phyloP scores from a whole-genome alignment of 73 alveolate species.

The Paramecium primaurelia region DNA sequence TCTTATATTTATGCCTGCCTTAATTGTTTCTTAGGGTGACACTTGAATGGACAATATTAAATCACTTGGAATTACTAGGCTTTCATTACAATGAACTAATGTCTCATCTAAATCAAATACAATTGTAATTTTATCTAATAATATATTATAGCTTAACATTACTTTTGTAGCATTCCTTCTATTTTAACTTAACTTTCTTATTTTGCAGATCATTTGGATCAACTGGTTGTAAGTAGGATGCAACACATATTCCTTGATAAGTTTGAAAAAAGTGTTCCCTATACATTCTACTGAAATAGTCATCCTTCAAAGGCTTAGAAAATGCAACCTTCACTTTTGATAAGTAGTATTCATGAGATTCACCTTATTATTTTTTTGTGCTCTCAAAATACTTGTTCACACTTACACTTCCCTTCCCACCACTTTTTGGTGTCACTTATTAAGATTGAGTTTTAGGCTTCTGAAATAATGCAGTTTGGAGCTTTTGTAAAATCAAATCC shows the following conservation, averaged over 20 bases:
- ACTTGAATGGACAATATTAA: background rate
- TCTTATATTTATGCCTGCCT: conserved; percentile 59
- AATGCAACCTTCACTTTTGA: background rate
- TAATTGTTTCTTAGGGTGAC: conserved; percentile 29
- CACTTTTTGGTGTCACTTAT: background rate
- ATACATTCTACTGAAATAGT: background rate
- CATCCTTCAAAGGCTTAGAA: background rate
- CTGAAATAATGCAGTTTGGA: background rate
- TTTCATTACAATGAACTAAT: conserved; percentile 50
- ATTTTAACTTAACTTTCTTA: background rate
- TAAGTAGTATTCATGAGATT: background rate
- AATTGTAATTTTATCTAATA: conserved; percentile 39
- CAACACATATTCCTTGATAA: background rate
- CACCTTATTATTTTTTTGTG: background rate
- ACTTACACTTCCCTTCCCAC: background rate
- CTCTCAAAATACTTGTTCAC: conserved; percentile 19
- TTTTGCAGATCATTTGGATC: background rate
- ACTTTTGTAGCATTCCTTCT: background rate
- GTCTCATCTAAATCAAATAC: conserved; percentile 58
- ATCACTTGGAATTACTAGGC: conserved; percentile 20
- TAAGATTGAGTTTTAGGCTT: conserved; percentile 13
- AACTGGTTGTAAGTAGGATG: background rate
- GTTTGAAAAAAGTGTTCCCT: conserved; percentile 34
- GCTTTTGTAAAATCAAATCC: background rate
- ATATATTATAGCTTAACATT: background rate